Evolutionary conservation across 2,329 filamentous ascomycete genomes (phyloP).

Genomic region (Mollisiaceae sp.): DNA sequence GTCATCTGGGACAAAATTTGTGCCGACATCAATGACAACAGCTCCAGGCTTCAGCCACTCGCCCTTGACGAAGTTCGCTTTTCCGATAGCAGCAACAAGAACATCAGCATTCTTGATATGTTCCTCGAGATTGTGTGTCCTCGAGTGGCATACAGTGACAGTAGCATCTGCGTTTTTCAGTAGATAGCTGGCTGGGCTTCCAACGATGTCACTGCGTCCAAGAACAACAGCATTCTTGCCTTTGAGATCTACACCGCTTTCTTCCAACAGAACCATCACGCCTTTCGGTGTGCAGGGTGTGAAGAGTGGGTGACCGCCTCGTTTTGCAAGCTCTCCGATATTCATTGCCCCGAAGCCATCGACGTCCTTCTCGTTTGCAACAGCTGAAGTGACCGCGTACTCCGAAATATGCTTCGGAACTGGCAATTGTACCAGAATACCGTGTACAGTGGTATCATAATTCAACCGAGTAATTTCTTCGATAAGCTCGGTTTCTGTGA

Average conservation of each 20-base stretch:
- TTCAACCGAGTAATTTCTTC: constrained; percentile 83
- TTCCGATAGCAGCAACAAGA: constrained; percentile 88
- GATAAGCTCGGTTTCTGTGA: constrained; percentile 84
- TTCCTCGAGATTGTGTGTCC: constrained; percentile 74
- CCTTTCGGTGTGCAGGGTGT: constrained; percentile 96
- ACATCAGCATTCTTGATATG: constrained; percentile 87
- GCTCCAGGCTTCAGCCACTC: constrained; percentile 94
- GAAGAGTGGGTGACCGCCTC: constrained; percentile 87
- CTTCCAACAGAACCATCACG: constrained; percentile 89
- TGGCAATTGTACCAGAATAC: constrained; percentile 92
- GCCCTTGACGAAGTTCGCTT: constrained; percentile 86
- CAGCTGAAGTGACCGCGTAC: constrained; percentile 86
- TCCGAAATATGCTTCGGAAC: constrained; percentile 90
- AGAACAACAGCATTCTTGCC: constrained; percentile 96
- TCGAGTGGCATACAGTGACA: constrained; percentile 94
- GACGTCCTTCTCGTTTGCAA: constrained; percentile 94
- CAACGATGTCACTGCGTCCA: constrained; percentile 95
- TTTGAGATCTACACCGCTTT: constrained; percentile 79
- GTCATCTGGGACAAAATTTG: constrained; percentile 89
- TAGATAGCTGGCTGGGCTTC: constrained; percentile 94
- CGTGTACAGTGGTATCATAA: constrained; percentile 84
- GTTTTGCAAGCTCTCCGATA: constrained; percentile 96
- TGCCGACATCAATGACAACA: constrained; percentile 98
- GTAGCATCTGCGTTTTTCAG: constrained; percentile 96
- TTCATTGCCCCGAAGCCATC: constrained; percentile 94